phyloP scores from a whole-genome alignment of 1,284 basidiomycete genomes.

The Cryptococcus floricola region DNA sequence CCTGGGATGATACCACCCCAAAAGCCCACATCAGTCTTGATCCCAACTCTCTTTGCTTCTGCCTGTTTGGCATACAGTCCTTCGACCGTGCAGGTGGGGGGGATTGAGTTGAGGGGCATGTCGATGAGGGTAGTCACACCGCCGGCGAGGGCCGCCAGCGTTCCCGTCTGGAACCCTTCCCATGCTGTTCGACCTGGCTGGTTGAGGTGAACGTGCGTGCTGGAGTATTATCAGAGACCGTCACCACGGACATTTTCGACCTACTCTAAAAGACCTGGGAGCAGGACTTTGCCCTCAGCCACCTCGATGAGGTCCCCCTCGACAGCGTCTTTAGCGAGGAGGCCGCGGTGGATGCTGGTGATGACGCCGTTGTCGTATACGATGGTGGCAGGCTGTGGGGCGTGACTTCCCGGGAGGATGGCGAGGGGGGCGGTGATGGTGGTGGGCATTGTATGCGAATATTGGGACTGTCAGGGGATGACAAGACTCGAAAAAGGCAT shows the following conservation, averaged over 20 bases:
- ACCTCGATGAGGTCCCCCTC: conserved; percentile 6
- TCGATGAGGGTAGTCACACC: conserved; percentile 89
- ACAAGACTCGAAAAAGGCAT: no score
- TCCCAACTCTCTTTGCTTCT: conserved; percentile 55
- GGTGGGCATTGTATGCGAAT: no score
- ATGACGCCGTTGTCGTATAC: conserved; percentile 69
- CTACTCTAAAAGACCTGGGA: conserved; percentile 83
- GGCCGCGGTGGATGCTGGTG: conserved; percentile 51
- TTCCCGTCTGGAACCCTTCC: conserved; percentile 92
- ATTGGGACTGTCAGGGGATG: no score
- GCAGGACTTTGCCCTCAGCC: conserved; percentile 47
- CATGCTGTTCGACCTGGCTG: conserved; percentile 74
- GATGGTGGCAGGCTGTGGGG: conserved; percentile 66
- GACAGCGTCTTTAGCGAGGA: conserved; percentile 2
- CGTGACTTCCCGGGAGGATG: conserved; percentile 56
- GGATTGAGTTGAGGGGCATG: conserved; percentile 94
- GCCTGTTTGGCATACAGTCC: conserved; percentile 67
- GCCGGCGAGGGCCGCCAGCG: conserved; percentile 77
- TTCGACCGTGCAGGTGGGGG: conserved; percentile 78
- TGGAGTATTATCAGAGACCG: conserved; percentile 36
- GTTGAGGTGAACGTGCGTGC: conserved; percentile 87
- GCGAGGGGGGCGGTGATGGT: conserved; percentile 48
- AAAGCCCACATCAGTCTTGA: conserved; percentile 78
- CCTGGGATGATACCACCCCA: conserved; percentile 92
- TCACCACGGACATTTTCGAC: conserved; percentile 33